Base-by-base conservation (phyloP, 1,284 basidiomycete species). In the Naganishia albida region DNA sequence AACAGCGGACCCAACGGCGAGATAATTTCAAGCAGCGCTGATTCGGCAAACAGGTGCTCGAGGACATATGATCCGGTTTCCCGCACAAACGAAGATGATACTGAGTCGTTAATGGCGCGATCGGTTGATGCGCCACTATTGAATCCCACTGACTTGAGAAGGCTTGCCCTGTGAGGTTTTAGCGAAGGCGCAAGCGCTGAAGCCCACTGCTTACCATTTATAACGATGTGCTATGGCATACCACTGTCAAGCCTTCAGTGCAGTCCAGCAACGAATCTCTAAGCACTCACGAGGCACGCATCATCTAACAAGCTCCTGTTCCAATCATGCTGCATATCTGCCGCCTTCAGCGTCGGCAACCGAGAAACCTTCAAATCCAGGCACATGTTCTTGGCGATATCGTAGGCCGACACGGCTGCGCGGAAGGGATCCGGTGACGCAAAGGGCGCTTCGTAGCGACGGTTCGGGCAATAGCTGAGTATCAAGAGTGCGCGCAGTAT, bases 181-280 rank as follows among this genome's bases (percentile, higher is more conserved):
- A 20, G 18, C 26, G 25, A 46, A 44, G 23, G 15, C 7, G 30
- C 18, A 16, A 30, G 16, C 8, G 34, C 15, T 12, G 7, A 56
- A n/a, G 18, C 13, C 23, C 8, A 44, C 13, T 44, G 26, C 42
- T 46, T 15, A 56, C 54, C 54, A 56, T 30, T 20, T 56, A 34
- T 56, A 44, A 44, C 54, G 54, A 46, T 56, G 54, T 3, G 54
- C 54, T 16, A 56, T 56, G 16, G 54, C 54, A 46, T 56, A 56
- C 42, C 54, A 56, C 54, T 56, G 20, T 30, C 12, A 40, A 18
- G 25, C 15, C 10, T 23, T 28, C 15, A 28, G 54, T 28, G 2
- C 16, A 16, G 42, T 56, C 40, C 10, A 46, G 10, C 15, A 43
- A 10, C n/a, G 1, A n/a, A 18, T 46, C 40, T 30, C n/a, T 25